phyloP scores from a whole-genome alignment of 768 basidiomycete genomes.

The Mycena capillaripes region DNA sequence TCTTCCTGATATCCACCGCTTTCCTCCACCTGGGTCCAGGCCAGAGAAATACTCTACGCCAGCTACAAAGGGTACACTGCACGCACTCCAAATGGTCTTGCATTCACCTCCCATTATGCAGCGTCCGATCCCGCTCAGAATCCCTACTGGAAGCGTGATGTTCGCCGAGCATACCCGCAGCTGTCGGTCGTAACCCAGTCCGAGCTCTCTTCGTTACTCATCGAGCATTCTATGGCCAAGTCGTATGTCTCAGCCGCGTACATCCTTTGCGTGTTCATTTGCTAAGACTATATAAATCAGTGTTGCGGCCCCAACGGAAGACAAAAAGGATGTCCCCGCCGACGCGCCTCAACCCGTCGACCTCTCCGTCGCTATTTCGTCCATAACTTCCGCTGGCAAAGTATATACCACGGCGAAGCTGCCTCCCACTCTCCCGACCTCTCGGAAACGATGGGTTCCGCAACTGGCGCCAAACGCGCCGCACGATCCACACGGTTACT shows the following conservation, averaged over 20 bases:
- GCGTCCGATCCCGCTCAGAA: conserved; percentile 91
- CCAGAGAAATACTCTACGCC: conserved; percentile 90
- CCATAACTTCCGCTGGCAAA: conserved; percentile 69
- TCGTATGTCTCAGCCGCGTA: conserved; percentile 63
- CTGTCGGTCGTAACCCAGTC: conserved; percentile 90
- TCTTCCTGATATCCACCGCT: conserved; percentile 77
- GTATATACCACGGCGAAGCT: conserved; percentile 74
- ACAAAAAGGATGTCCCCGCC: conserved; percentile 61
- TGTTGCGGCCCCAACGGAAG: conserved; percentile 36
- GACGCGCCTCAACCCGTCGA: conserved; percentile 63
- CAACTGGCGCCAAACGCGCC: conserved; percentile 82
- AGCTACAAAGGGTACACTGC: conserved; percentile 81
- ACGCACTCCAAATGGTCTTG: background rate
- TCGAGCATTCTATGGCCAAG: conserved; percentile 79
- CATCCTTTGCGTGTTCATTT: conserved; percentile 2
- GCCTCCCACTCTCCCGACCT: conserved; percentile 80
- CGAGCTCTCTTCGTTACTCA: conserved; percentile 83
- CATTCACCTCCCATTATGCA: conserved; percentile 42
- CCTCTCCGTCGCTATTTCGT: conserved; percentile 79
- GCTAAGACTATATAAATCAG: conserved; percentile 25
- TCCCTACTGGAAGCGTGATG: conserved; percentile 97
- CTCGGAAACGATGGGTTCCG: conserved; percentile 83
- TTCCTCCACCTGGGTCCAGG: conserved; percentile 90
- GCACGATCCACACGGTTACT: conserved; percentile 85
- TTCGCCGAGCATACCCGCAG: conserved; percentile 92